Percentiles rank a stretch among this genome's conserved stretches.
These are phyloP conservation scores for Pugionium dolabratum DNA, from an alignment of 345 rosid species.

Conservation along the genomic window DNA sequence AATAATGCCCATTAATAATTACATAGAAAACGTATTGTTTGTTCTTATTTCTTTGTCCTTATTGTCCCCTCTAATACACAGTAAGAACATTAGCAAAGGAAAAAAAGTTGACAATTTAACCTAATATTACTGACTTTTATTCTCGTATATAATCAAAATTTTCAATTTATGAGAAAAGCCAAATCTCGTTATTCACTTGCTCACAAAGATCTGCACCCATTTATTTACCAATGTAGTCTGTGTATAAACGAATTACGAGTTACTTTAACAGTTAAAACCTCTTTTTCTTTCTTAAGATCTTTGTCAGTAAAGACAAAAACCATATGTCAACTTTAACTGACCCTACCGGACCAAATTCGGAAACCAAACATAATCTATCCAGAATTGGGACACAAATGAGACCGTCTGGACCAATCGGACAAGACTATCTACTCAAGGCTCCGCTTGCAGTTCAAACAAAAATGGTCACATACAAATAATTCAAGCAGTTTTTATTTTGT, in stretches of 20 bases:
- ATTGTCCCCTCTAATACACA: no score
- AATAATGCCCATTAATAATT: no score
- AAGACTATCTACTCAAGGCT: constrained; percentile 5
- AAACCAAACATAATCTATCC: constrained; percentile 28
- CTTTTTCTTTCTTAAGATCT: neutral
- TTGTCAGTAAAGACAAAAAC: constrained; percentile 18
- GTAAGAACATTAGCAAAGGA: no score
- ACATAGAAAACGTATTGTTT: no score
- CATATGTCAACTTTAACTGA: constrained; percentile 1
- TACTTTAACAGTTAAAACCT: neutral
- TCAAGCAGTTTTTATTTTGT: neutral
- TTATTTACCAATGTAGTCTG: neutral
- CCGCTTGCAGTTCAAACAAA: constrained; percentile 14
- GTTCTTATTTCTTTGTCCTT: no score
- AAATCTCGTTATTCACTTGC: no score
- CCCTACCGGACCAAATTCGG: constrained; percentile 6
- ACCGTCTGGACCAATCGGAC: constrained; percentile 31
- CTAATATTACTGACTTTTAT: no score
- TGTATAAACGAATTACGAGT: neutral
- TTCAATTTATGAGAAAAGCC: no score
- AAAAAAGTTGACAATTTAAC: no score
- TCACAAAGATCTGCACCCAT: no score
- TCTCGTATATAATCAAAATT: no score
- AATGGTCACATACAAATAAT: neutral
- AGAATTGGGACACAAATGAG: constrained; percentile 8